Evolutionary conservation across 805 yeast genomes (phyloP), one percentile per base, ranked within the genome.

Genomic region (Kluyveromyces aestuarii): DNA sequence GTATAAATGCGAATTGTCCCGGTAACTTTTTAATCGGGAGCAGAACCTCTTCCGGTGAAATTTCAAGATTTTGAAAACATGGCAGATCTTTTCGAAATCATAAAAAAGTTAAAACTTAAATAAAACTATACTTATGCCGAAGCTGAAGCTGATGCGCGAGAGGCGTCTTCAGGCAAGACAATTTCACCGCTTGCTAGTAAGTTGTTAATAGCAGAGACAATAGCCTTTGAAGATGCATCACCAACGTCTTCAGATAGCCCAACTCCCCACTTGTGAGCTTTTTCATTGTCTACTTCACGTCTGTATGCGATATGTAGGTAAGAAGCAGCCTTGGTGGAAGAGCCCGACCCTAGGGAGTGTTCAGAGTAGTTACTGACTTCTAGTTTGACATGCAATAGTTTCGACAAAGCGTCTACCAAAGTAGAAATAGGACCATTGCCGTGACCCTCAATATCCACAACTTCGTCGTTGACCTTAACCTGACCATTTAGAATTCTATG

Each of bases 171-270:
- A 46, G 68, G 66, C 45, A 62, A 43, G 33, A 57, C 27, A 21
- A 62, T 56, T 38, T 61, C 64, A 18, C 61, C 63, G 48, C 59
- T 44, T 57, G 63, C 53, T 54, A 65, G 54, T 7, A 64, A 55
- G 47, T 55, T 63, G 60, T 85, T 85, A 46, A 84, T 71, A 49
- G 84, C 74, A 17, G 90, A 80, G 40, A 82, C 61, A 52, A 84
- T 73, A 14, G 91, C 79, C 57, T 77, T 75, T 59, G 87, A 77
- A 6, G 95, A 82, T 44, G 96, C 93, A 61, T 82, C 84, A 25
- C 95, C 83, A 48, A 87, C 93, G 69, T 90, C 96, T 68, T 82
- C 91, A 63, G 87, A 83, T 52, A 88, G 80, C 61, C 96, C 97
- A 50, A 90, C 90, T 69, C 97, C 97, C 96, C 96, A 90, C 58